Conservation (phyloP, 2,329 filamentous ascomycete species). For the Monosporascus sp. region DNA sequence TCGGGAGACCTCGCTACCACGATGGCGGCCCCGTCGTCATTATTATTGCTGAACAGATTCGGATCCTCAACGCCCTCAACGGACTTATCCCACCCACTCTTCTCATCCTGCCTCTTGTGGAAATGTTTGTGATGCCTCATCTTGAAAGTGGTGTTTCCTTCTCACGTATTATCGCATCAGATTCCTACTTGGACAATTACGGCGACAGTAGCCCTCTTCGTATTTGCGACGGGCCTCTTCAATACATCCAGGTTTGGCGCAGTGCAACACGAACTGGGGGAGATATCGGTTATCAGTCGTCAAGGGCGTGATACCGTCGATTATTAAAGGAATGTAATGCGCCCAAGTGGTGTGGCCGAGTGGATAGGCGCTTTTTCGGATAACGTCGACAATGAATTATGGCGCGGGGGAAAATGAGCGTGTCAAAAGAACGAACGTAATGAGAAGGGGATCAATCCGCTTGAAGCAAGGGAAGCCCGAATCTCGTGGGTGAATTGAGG, state of each 20-base stretch:
- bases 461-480: not conserved
- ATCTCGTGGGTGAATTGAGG: not conserved
- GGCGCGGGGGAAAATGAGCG: not conserved
- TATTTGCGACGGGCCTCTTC: not conserved
- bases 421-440: not conserved
- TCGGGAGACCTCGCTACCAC: slow-evolving; percentile 16
- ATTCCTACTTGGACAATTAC: not conserved
- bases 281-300: not conserved
- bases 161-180: not conserved
- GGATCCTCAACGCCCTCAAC: slow-evolving; percentile 22
- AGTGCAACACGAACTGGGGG: not conserved
- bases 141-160: slow-evolving; percentile 13
- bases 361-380: slow-evolving; percentile 6
- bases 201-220: not conserved
- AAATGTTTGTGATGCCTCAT: slow-evolving; percentile 18
- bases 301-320: slow-evolving; percentile 3
- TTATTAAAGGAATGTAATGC: slow-evolving; percentile 19
- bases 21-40: slow-evolving; percentile 8
- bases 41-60: slow-evolving; percentile 12
- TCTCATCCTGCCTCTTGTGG: slow-evolving; percentile 16
- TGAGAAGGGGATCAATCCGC: not conserved
- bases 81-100: slow-evolving; percentile 17
- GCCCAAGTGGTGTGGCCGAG: slow-evolving; percentile 15
- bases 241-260: not conserved
- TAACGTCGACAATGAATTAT: slow-evolving; percentile 1